Evolutionary conservation across 169 alveolate genomes (phyloP).

Genomic region (Cryptosporidium ubiquitum): DNA sequence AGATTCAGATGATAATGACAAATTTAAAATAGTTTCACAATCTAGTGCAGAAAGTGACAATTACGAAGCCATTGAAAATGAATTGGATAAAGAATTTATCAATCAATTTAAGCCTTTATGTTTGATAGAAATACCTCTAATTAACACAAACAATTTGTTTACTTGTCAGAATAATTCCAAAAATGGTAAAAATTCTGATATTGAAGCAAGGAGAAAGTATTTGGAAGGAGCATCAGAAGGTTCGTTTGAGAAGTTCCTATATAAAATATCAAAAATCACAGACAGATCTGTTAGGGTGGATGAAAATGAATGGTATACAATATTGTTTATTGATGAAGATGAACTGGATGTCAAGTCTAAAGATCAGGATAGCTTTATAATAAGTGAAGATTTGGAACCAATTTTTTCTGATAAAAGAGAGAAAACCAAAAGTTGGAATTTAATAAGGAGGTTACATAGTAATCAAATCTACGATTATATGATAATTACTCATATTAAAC

Average conservation of each 20-base stretch:
- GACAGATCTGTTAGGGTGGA: conserved; percentile 51
- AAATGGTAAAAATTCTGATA: not conserved
- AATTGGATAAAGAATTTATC: conserved; percentile 17
- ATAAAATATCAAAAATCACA: conserved; percentile 19
- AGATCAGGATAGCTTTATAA: not conserved
- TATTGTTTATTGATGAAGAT: conserved; percentile 34
- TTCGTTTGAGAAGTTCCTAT: conserved; percentile 48
- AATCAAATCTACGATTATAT: not conserved
- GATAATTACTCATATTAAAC: conserved; percentile 19
- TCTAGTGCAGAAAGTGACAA: not conserved
- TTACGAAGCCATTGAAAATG: not conserved
- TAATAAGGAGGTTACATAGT: not conserved
- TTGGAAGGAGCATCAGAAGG: conserved; percentile 35
- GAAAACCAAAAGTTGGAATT: not conserved
- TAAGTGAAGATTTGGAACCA: not conserved
- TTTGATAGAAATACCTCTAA: conserved; percentile 42
- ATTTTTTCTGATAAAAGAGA: not conserved
- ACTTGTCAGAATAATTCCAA: not conserved
- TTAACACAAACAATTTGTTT: not conserved
- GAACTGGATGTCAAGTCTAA: not conserved
- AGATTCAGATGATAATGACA: not conserved
- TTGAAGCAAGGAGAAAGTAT: conserved; percentile 12
- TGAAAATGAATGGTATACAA: conserved; percentile 51
- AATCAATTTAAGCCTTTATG: conserved; percentile 17
- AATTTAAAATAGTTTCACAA: not conserved